Evolutionary conservation across 1,284 basidiomycete genomes (phyloP), one percentile per base, ranked within the genome.

Genomic region (Ceratobasidium sp.): DNA sequence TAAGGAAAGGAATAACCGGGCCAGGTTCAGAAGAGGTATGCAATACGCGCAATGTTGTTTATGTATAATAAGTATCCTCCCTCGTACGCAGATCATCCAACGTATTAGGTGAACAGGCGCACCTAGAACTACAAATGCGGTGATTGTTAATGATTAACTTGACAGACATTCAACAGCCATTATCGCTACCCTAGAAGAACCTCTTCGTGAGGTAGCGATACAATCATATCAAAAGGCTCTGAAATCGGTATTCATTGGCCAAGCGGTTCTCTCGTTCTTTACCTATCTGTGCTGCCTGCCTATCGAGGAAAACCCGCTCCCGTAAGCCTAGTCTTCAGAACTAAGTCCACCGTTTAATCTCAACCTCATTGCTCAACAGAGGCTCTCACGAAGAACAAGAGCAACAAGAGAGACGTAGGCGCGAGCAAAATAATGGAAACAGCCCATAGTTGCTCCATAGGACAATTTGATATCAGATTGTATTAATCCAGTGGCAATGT

Each of bases 221-320:
- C 89, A 90, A 80, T 94, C 95, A 0, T 99, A 98, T 86, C 91
- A 92, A 46, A 90, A 91, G 82, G 94, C 95, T 63, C 87, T 99
- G 81, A 91, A 91, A 81, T 90, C 92, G 81, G 96, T 97, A 76
- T 99, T 98, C 87, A 90, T 96, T 79, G 92, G 91, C 82, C 93
- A 91, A 83, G 88, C 89, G 79, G 92, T 88, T 40, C 85, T 91
- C 81, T 91, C 91, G 81, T 82, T 94, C 82, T 82, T 93, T 72
- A 89, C 89, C 55, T 89, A 95, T 83, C 85, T 89, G 87, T 85
- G 88, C 86, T 92, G 90, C 82, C 81, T 94, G 80, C 91, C 93
- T 4, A 94, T 95, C 75, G 90, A 94, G 85, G 94, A 95, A 83
- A 92, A 91, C 82, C 86, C 88, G 44, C 83, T 94, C 81, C 92